These are phyloP conservation scores for Quillaja saponaria DNA, from an alignment of 306 rosid species.

Conservation along the genomic window DNA sequence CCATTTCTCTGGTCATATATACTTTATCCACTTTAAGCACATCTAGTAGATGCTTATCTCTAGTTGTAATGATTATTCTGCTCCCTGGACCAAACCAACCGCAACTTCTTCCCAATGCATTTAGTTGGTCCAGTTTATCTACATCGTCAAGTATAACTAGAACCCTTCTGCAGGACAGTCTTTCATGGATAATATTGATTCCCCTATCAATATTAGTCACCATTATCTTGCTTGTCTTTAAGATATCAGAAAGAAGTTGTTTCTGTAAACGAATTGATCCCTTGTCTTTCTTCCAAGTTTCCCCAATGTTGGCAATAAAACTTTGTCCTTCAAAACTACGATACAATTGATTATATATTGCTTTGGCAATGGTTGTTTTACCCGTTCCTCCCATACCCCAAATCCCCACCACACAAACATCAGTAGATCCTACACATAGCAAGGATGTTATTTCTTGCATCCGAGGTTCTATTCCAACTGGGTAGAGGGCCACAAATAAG, in stretches of 20 bases:
- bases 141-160: slow-evolving; percentile 26
- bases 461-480: slow-evolving; percentile 13
- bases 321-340: not conserved
- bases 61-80: slow-evolving; percentile 31
- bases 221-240: not conserved
- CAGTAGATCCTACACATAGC: not conserved
- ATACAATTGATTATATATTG: slow-evolving; percentile 20
- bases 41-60: slow-evolving; percentile 13
- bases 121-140: not conserved
- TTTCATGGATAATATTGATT: not conserved
- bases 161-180: not conserved
- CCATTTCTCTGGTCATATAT: not conserved
- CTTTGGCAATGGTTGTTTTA: slow-evolving; percentile 32
- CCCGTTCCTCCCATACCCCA: slow-evolving; percentile 39
- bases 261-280: slow-evolving; percentile 19
- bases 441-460: not conserved
- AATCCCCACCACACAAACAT: slow-evolving; percentile 7
- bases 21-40: not conserved
- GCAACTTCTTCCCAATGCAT: not conserved
- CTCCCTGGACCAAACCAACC: slow-evolving; percentile 28
- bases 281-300: not conserved
- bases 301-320: slow-evolving; percentile 1
- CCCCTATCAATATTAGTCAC: not conserved
- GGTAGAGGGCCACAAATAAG: slow-evolving; percentile 18
- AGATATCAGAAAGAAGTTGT: slow-evolving; percentile 23